These are phyloP conservation scores for Coemansia sp. DNA, from an alignment of 192 early-diverging fungal species.

Conservation along the genomic window DNA sequence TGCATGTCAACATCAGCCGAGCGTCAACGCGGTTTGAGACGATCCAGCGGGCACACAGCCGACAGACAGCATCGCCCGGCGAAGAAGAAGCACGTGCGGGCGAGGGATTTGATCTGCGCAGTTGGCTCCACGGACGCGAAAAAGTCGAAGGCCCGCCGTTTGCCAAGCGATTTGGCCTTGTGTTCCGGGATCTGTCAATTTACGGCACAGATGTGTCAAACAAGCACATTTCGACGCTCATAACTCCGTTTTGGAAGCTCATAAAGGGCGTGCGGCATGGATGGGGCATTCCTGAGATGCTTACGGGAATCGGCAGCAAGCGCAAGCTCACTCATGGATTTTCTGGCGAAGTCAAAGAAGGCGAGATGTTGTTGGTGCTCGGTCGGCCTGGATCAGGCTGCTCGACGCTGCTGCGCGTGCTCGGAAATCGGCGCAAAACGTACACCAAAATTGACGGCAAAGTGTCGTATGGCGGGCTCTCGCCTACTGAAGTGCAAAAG, in stretches of 20 bases:
- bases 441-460: conserved; percentile 60
- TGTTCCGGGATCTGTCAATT: conserved; percentile 36
- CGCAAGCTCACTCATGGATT: conserved; percentile 61
- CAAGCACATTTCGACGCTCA: conserved; percentile 43
- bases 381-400: conserved; percentile 70
- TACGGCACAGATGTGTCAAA: conserved; percentile 39
- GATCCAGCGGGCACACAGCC: conserved; percentile 32
- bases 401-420: conserved; percentile 62
- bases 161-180: conserved; percentile 47
- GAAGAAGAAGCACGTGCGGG: conserved; percentile 14
- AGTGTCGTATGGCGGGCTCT: conserved; percentile 67
- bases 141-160: conserved; percentile 28
- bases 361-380: conserved; percentile 71
- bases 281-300: conserved; percentile 20
- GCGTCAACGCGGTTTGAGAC: conserved; percentile 35
- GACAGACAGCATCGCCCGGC: conserved; percentile 4
- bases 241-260: conserved; percentile 43
- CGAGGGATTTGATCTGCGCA: conserved; percentile 16
- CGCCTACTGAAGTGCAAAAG: conserved; percentile 57
- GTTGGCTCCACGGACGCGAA: conserved; percentile 25
- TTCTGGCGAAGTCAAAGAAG: conserved; percentile 68
- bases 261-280: conserved; percentile 22
- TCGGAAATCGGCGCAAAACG: conserved; percentile 63
- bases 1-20: conserved; percentile 38
- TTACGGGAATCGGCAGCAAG: conserved; percentile 13